Evolutionary conservation across 805 yeast species (phyloP), one percentile per base, ranked within the genome.

Genomic region (Candida qinlingensis): DNA sequence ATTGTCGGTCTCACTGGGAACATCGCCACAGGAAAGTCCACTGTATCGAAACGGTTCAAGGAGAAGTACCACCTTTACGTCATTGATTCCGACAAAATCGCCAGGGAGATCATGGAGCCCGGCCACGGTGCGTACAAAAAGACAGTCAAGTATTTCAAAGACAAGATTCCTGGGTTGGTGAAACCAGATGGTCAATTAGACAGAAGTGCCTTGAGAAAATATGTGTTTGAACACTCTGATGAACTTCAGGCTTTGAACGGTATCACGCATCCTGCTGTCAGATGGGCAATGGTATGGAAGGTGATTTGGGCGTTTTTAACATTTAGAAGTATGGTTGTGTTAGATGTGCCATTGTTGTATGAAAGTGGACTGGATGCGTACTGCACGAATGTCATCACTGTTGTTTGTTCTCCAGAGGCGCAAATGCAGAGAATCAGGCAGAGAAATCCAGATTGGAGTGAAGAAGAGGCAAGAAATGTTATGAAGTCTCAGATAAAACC

Each of bases 1-100:
- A 76, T 94, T 33, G 77, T 94, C 6, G 99, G 99, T 1, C 76
- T 94, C n/a, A 94, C 99, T 0, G 99, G 99, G 2, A 97, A 97
- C 2, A 94, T 94, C 44, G 96, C 97, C 5, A 77, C 94, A n/a
- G 99, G 99, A 3, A 94, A 94, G 61, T 85, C 96, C 19, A 92
- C 98, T 0, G 97, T 87, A 0, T 87, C 97, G 0, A 61, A 68
- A 13, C 65, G 77, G 35, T 67, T 94, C 9, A 52, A 64, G 5
- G 76, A 78, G 8, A 67, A 78, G 9, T 75, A 82, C 59, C 61
- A 71, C 2, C 50, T 86, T 5, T 75, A 85, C 0, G 66, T 94
- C 1, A 75, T 94, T 1, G 99, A 94, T 69, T 98, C 99, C 1
- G 99, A 94, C 64, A 64, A 78, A 44, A 84, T 95, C 40, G 98